phyloP scores from a whole-genome alignment of 2,329 filamentous ascomycete genomes.

The Diplodia sapinea region DNA sequence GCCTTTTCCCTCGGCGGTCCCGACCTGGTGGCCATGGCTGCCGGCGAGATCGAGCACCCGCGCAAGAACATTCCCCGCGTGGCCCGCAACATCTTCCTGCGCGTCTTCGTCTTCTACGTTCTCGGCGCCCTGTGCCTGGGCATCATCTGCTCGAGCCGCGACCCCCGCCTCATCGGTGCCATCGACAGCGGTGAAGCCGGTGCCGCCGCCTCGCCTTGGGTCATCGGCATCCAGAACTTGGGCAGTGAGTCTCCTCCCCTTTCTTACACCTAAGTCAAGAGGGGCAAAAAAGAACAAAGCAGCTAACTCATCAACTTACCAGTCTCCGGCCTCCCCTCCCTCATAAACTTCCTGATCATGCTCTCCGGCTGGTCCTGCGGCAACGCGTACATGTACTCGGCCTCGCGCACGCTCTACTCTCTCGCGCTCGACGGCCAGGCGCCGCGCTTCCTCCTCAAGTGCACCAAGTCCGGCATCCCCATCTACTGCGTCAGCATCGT shows the following conservation, averaged over 20 bases:
- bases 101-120: constrained; percentile 63
- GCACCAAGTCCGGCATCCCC: constrained; percentile 69
- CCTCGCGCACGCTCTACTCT: constrained; percentile 60
- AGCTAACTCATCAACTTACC: no score
- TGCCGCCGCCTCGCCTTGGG: constrained; percentile 64
- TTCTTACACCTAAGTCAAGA: no score
- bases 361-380: constrained; percentile 62
- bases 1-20: constrained; percentile 57
- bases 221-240: constrained; percentile 66
- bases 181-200: constrained; percentile 33
- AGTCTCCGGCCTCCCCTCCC: constrained; percentile 59
- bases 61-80: constrained; percentile 67
- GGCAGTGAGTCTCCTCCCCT: constrained; percentile 34
- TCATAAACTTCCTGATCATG: constrained; percentile 64
- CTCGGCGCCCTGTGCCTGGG: constrained; percentile 60
- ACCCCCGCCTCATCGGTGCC: constrained; percentile 52
- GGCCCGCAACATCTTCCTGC: constrained; percentile 80
- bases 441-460: constrained; percentile 62
- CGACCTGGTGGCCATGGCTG: constrained; percentile 57
- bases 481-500: constrained; percentile 74
- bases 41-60: constrained; percentile 55
- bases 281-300: no score
- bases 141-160: constrained; percentile 60
- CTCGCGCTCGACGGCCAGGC: constrained; percentile 61
- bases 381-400: constrained; percentile 62